These are phyloP conservation scores for Pseudogymnoascus sp. DNA, from an alignment of 2,329 filamentous ascomycete genomes.

Conservation along the genomic window DNA sequence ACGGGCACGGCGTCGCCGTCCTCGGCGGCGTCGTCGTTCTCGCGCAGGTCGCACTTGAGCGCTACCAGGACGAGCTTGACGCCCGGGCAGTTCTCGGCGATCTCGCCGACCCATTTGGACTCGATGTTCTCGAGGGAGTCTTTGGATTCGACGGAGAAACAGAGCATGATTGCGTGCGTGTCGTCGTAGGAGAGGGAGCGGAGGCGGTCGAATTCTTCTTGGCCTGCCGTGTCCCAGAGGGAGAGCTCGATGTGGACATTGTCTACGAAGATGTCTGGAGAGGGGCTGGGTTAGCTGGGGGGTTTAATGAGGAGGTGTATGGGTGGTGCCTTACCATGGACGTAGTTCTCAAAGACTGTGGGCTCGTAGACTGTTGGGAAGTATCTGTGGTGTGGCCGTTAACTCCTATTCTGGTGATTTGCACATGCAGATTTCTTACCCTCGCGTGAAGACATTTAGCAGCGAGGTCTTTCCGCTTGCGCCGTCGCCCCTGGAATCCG, in stretches of 20 bases:
- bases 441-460: conserved; percentile 96
- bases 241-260: conserved; percentile 94
- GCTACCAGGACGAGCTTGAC: conserved; percentile 94
- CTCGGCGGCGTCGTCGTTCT: conserved; percentile 59
- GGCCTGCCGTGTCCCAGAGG: conserved; percentile 95
- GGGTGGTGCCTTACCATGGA: conserved; percentile 58
- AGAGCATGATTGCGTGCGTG: conserved; percentile 97
- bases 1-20: conserved; percentile 40
- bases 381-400: conserved; percentile 50
- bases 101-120: conserved; percentile 97
- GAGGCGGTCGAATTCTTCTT: conserved; percentile 97
- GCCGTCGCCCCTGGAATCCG: conserved; percentile 68
- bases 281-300: conserved; percentile 14
- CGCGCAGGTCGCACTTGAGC: conserved; percentile 91
- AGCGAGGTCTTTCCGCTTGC: conserved; percentile 95
- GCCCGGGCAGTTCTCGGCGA: conserved; percentile 92
- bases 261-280: conserved; percentile 90
- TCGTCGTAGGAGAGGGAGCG: conserved; percentile 94
- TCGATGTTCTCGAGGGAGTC: conserved; percentile 98
- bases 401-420: not conserved
- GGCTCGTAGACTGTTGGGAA: conserved; percentile 98
- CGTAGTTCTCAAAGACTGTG: conserved; percentile 98
- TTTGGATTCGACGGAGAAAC: conserved; percentile 93
- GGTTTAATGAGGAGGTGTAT: conserved; percentile 8
- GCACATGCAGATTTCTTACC: conserved; percentile 44